Conservation (phyloP, 768 basidiomycete species). For the Boletus sp. region DNA sequence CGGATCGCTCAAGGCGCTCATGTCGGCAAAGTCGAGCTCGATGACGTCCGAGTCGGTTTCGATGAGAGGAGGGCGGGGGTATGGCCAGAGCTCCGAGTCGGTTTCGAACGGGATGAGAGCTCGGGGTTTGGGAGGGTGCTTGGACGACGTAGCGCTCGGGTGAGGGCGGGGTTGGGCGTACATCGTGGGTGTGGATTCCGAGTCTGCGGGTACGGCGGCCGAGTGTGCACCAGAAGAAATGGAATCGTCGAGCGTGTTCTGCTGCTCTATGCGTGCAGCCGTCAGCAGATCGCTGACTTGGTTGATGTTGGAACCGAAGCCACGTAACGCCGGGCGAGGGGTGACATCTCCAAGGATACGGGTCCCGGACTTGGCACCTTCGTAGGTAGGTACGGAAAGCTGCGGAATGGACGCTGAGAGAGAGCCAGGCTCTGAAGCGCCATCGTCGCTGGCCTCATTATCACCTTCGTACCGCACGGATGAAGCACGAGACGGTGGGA, state of each 20-base stretch:
- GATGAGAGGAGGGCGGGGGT: constrained; percentile 48
- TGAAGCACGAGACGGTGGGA: constrained; percentile 40
- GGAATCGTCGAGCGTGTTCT: constrained; percentile 6
- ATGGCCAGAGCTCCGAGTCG: constrained; percentile 72
- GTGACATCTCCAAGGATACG: constrained; percentile 53
- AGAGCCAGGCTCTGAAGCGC: constrained; percentile 38
- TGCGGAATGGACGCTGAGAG: constrained; percentile 42
- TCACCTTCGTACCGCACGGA: constrained; percentile 55
- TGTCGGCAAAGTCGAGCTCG: constrained; percentile 75
- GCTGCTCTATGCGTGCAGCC: constrained; percentile 23
- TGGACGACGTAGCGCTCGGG: constrained; percentile 9
- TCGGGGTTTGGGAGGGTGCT: constrained; percentile 30
- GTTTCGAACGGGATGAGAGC: constrained; percentile 60
- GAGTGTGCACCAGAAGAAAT: constrained; percentile 5
- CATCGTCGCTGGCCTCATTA: constrained; percentile 43
- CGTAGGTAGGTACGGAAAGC: constrained; percentile 25
- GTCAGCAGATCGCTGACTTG: constrained; percentile 30
- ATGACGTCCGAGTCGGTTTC: constrained; percentile 56
- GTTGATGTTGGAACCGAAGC: constrained; percentile 33
- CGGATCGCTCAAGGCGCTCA: constrained; percentile 67
- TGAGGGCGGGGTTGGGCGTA: constrained; percentile 11
- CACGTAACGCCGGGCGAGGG: constrained; percentile 49
- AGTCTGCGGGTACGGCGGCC: neutral
- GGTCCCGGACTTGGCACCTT: constrained; percentile 15
- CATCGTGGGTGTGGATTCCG: constrained; percentile 13